Conservation (phyloP, 306 rosid species). For the Quercus berberidifolia region DNA sequence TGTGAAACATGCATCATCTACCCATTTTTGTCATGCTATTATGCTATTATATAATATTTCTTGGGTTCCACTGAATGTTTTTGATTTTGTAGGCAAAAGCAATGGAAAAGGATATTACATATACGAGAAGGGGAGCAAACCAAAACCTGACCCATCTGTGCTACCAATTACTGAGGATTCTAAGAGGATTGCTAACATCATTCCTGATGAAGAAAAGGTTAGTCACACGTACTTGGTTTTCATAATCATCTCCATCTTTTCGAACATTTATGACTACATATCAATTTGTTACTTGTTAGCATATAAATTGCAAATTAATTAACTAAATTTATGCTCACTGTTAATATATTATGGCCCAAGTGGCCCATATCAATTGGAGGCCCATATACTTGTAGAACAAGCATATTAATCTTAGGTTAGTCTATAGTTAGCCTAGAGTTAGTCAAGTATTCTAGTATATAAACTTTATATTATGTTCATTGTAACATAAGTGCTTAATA, state of each 20-base stretch:
- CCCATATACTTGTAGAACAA: too few relatives aligned
- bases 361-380: too few relatives aligned
- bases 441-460: too few relatives aligned
- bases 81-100: slow-evolving; percentile 56
- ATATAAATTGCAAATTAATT: too few relatives aligned
- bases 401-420: too few relatives aligned
- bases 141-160: slow-evolving; percentile 75
- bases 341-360: too few relatives aligned
- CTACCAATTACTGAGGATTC: slow-evolving; percentile 73
- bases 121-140: slow-evolving; percentile 79
- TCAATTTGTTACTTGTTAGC: too few relatives aligned
- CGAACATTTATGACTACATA: background rate
- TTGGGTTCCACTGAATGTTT: background rate
- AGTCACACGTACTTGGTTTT: background rate
- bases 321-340: too few relatives aligned
- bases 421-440: too few relatives aligned
- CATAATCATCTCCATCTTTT: slow-evolving; percentile 4
- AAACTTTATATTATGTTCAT: too few relatives aligned
- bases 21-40: background rate
- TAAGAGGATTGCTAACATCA: slow-evolving; percentile 48
- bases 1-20: background rate
- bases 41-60: too few relatives aligned
- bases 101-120: slow-evolving; percentile 82
- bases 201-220: slow-evolving; percentile 75
- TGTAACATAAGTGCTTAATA: too few relatives aligned